phyloP scores from a whole-genome alignment of 805 yeast genomes.

The Kodamaea lidongshanica region DNA sequence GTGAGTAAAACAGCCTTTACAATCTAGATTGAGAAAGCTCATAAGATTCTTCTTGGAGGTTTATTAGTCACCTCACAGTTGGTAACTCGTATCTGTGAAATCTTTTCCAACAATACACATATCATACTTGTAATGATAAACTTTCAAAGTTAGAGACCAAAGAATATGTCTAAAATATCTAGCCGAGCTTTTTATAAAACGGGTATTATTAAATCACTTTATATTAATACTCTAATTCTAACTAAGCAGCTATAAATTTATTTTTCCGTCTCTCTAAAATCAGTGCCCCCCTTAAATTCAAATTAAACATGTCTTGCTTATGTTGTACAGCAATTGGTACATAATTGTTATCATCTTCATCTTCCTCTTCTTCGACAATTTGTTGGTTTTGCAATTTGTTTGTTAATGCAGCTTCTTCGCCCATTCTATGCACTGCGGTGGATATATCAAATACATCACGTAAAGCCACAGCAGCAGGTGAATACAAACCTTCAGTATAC shows the following conservation, averaged over 20 bases:
- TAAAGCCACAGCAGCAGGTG: conserved; percentile 74
- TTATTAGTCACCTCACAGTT: too few relatives aligned
- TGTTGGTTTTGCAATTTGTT: conserved; percentile 13
- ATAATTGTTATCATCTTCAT: conserved; percentile 20
- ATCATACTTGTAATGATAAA: too few relatives aligned
- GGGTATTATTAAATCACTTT: too few relatives aligned
- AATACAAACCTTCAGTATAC: conserved; percentile 34
- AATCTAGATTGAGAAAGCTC: too few relatives aligned
- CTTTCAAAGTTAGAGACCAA: too few relatives aligned
- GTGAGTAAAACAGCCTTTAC: too few relatives aligned
- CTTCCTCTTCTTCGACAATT: conserved; percentile 27
- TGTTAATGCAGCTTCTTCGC: conserved; percentile 50
- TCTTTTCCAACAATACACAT: too few relatives aligned
- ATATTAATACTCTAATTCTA: too few relatives aligned
- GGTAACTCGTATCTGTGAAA: too few relatives aligned
- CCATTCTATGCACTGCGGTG: conserved; percentile 78
- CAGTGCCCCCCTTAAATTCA: conserved; percentile 48
- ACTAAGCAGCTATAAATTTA: conserved; percentile 10
- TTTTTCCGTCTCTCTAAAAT: conserved; percentile 41
- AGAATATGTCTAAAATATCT: too few relatives aligned
- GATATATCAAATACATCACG: conserved; percentile 84
- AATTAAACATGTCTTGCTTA: conserved; percentile 31
- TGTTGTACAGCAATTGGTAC: conserved; percentile 10
- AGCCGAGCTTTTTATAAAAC: too few relatives aligned
- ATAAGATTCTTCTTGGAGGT: too few relatives aligned